Evolutionary conservation across 371 early-diverging fungal species (phyloP).

Genomic region (Entomophthora muscae): DNA sequence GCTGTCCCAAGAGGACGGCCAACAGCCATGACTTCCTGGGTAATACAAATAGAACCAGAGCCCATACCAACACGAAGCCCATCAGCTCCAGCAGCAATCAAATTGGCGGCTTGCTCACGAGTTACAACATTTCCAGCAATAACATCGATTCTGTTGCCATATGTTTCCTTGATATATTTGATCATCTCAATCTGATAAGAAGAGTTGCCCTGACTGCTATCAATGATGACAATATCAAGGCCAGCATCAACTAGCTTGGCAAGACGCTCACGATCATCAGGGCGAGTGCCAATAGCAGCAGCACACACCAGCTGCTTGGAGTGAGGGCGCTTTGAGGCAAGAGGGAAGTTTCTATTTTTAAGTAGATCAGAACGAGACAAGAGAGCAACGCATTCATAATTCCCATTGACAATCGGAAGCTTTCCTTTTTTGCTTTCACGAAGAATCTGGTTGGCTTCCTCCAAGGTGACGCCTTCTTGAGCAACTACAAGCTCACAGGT

Average conservation of each 20-base stretch:
- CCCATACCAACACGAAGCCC: slow-evolving; percentile 95
- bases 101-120: slow-evolving; percentile 76
- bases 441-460: slow-evolving; percentile 80
- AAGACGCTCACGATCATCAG: slow-evolving; percentile 71
- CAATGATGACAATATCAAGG: slow-evolving; percentile 82
- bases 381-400: slow-evolving; percentile 69
- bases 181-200: slow-evolving; percentile 86
- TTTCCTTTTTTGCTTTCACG: slow-evolving; percentile 86
- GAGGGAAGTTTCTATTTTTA: slow-evolving; percentile 88
- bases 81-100: slow-evolving; percentile 93
- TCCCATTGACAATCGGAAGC: slow-evolving; percentile 77
- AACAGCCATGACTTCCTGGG: slow-evolving; percentile 96
- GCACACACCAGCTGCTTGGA: slow-evolving; percentile 85
- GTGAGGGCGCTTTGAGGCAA: slow-evolving; percentile 61
- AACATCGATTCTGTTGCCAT: slow-evolving; percentile 49
- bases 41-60: slow-evolving; percentile 92
- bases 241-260: slow-evolving; percentile 81
- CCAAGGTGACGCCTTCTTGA: slow-evolving; percentile 64
- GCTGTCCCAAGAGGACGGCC: slow-evolving; percentile 97
- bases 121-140: slow-evolving; percentile 96
- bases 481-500: slow-evolving; percentile 77
- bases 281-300: slow-evolving; percentile 87
- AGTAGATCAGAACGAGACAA: slow-evolving; percentile 85
- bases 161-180: slow-evolving; percentile 68
- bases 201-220: slow-evolving; percentile 90